phyloP scores from a whole-genome alignment of 2,329 filamentous ascomycete genomes.

The Xylaria arbuscula region DNA sequence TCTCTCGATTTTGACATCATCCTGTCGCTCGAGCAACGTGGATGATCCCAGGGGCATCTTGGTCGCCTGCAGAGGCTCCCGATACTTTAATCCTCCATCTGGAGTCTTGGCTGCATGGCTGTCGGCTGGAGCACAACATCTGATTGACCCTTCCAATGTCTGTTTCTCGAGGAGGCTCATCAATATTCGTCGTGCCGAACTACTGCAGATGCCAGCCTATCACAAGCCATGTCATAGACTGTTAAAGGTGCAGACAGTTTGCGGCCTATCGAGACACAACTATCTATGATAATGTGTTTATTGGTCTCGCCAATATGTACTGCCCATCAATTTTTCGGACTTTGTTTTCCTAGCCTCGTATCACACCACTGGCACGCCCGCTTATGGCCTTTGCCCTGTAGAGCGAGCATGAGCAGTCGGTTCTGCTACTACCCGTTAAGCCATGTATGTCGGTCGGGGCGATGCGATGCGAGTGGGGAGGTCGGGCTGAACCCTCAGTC shows the following conservation, averaged over 20 bases:
- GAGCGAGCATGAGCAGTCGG: constrained; percentile 16
- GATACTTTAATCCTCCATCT: constrained; percentile 18
- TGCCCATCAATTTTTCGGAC: constrained; percentile 16
- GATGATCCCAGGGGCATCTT: constrained; percentile 6
- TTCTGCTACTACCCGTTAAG: constrained; percentile 27
- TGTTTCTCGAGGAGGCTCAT: constrained; percentile 35
- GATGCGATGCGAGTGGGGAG: constrained; percentile 10
- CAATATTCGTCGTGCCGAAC: constrained; percentile 22
- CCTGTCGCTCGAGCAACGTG: constrained; percentile 30
- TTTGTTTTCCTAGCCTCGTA: constrained; percentile 38
- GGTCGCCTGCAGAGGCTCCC: constrained; percentile 21
- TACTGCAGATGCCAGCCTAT: constrained; percentile 28
- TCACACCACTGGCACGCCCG: constrained; percentile 25
- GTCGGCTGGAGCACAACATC: constrained; percentile 34
- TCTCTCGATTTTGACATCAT: constrained; percentile 24
- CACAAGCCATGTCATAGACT: constrained; percentile 14
- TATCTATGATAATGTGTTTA: neutral
- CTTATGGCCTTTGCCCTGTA: constrained; percentile 24
- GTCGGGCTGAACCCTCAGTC: neutral
- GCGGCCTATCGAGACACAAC: constrained; percentile 19
- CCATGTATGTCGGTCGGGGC: constrained; percentile 10
- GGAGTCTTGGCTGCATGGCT: constrained; percentile 43
- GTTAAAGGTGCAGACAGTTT: constrained; percentile 15
- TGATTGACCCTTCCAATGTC: constrained; percentile 31
- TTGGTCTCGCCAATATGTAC: constrained; percentile 15